phyloP scores from a whole-genome alignment of 768 basidiomycete genomes.

The Dacryopinax primogenitus region DNA sequence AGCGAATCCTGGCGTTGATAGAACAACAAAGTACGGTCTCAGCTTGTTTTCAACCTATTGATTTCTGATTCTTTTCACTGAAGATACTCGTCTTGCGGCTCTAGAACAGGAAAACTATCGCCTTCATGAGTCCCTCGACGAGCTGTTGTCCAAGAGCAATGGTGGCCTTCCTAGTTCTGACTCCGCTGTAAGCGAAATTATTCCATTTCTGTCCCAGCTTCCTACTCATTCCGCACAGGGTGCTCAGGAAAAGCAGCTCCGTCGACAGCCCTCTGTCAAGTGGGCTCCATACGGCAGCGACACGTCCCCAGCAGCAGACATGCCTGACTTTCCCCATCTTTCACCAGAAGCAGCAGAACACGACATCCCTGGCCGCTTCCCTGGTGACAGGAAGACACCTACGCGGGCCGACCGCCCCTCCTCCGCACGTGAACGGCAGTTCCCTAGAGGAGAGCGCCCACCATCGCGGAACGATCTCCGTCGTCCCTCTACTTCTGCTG shows the following conservation, averaged over 20 bases:
- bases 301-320: slow-evolving; percentile 16
- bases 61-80: not conserved
- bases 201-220: slow-evolving; percentile 25
- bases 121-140: slow-evolving; percentile 39
- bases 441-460: not conserved
- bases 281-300: slow-evolving; percentile 67
- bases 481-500: not conserved
- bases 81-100: slow-evolving; percentile 53
- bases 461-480: not conserved
- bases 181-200: slow-evolving; percentile 8
- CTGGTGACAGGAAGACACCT: not conserved
- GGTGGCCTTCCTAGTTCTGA: slow-evolving; percentile 10
- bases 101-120: slow-evolving; percentile 71
- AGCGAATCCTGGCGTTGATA: slow-evolving; percentile 52
- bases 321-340: slow-evolving; percentile 55
- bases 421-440: not conserved
- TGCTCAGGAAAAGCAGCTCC: slow-evolving; percentile 36
- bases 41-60: not conserved
- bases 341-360: slow-evolving; percentile 71
- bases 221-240: slow-evolving; percentile 6
- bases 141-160: slow-evolving; percentile 18
- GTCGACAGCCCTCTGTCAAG: slow-evolving; percentile 71
- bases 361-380: slow-evolving; percentile 34
- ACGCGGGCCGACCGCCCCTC: not conserved
- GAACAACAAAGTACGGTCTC: slow-evolving; percentile 53